A percentile compares a stretch with the other conserved stretches of the same genome.
These are phyloP conservation scores for Serendipita sp. DNA, from an alignment of 768 basidiomycete genomes.

Conservation along the genomic window DNA sequence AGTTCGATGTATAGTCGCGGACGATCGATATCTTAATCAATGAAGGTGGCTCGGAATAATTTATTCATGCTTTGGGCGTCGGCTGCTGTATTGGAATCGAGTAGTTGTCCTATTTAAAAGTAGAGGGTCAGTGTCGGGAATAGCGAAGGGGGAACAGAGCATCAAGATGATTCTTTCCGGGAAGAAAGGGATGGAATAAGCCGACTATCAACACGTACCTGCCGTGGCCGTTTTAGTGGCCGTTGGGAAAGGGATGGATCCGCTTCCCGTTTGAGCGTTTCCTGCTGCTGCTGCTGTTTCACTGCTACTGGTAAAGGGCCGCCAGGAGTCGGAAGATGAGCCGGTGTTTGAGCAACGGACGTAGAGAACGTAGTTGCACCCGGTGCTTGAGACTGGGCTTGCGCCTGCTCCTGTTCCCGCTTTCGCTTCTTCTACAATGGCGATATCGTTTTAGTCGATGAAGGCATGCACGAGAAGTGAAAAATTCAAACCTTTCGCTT, in stretches of 20 bases:
- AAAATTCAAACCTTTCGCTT: constrained; percentile 1
- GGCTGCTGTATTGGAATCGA: background rate
- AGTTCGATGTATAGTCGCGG: too few relatives aligned
- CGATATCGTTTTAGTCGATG: background rate
- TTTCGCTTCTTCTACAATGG: constrained; percentile 1
- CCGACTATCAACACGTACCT: background rate
- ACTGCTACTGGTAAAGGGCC: background rate
- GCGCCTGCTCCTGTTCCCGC: background rate
- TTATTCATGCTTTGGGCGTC: background rate
- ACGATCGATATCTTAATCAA: too few relatives aligned
- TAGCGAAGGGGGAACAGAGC: too few relatives aligned
- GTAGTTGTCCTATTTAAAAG: background rate
- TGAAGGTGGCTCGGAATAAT: background rate
- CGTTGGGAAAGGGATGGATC: background rate
- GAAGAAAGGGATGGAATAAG: too few relatives aligned
- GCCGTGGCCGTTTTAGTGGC: background rate
- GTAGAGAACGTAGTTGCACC: background rate
- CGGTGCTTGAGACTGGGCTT: background rate
- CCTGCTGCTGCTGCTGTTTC: background rate
- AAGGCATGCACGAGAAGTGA: background rate
- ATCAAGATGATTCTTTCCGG: too few relatives aligned
- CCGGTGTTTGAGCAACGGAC: background rate
- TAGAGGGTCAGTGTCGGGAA: background rate
- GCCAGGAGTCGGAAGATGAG: background rate
- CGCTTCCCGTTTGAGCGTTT: background rate